These are phyloP conservation scores for Aspergillus fumigatiaffinis DNA, from an alignment of 2,329 filamentous ascomycete species.

Conservation along the genomic window DNA sequence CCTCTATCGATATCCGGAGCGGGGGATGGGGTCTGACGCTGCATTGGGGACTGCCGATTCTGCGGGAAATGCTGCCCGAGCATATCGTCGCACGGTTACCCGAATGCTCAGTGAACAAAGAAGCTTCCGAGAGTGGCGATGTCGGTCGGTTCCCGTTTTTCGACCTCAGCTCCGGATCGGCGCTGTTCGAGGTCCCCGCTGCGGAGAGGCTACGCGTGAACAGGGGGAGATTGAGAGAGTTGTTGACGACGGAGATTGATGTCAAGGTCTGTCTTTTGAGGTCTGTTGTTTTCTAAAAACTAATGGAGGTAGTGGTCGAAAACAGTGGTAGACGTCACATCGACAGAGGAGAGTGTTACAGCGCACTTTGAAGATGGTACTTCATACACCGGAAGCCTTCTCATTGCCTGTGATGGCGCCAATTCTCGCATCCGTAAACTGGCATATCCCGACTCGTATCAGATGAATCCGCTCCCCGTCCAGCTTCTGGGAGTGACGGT, in stretches of 20 bases:
- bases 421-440: slow-evolving; percentile 42
- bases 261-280: slow-evolving; percentile 38
- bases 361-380: slow-evolving; percentile 48
- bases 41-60: slow-evolving; percentile 56
- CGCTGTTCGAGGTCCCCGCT: slow-evolving; percentile 45
- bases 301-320: slow-evolving; percentile 37
- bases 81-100: slow-evolving; percentile 45
- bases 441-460: slow-evolving; percentile 18
- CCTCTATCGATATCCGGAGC: slow-evolving; percentile 45
- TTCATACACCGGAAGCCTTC: slow-evolving; percentile 38
- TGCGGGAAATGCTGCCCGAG: slow-evolving; percentile 50
- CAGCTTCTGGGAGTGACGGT: slow-evolving; percentile 48
- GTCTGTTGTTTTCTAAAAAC: too few species aligned
- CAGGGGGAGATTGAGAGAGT: slow-evolving; percentile 43
- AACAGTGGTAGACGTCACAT: slow-evolving; percentile 28
- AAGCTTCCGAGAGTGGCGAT: slow-evolving; percentile 46
- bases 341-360: slow-evolving; percentile 34
- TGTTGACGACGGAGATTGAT: slow-evolving; percentile 47
- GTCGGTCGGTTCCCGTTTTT: slow-evolving; percentile 53
- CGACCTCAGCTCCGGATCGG: slow-evolving; percentile 50
- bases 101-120: slow-evolving; percentile 53
- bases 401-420: slow-evolving; percentile 52
- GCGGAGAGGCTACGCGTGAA: slow-evolving; percentile 47
- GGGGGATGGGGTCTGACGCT: slow-evolving; percentile 62
- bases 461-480: slow-evolving; percentile 45